Percentiles rank a stretch among this genome's conserved stretches.
Evolutionary conservation across 2,329 filamentous ascomycete genomes (phyloP).

Genomic region (Exophiala sp.): DNA sequence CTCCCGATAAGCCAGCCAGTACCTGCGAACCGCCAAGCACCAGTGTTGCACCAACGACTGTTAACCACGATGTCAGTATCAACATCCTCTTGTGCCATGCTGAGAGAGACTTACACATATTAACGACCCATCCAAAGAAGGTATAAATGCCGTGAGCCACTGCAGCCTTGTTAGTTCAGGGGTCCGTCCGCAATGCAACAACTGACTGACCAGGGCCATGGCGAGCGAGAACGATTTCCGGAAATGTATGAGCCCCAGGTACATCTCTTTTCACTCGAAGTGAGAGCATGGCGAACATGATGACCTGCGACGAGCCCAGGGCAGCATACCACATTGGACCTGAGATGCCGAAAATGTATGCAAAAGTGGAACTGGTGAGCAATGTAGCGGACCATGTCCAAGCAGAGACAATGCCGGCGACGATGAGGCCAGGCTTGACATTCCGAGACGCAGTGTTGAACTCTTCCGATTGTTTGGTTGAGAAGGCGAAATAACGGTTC

Average conservation of each 20-base stretch:
- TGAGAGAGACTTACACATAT: background rate
- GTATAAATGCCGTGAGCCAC: slow-evolving; percentile 2
- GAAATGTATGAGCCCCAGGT: slow-evolving; percentile 43
- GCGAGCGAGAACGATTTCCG: slow-evolving; percentile 40
- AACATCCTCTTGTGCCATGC: slow-evolving; percentile 3
- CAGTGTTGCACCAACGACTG: slow-evolving; percentile 24
- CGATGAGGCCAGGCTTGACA: slow-evolving; percentile 83
- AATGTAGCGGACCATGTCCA: slow-evolving; percentile 65
- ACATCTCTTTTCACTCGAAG: slow-evolving; percentile 43
- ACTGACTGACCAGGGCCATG: slow-evolving; percentile 31
- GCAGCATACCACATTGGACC: slow-evolving; percentile 45
- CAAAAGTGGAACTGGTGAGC: slow-evolving; percentile 71
- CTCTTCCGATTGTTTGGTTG: slow-evolving; percentile 85
- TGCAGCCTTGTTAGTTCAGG: background rate
- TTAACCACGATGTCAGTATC: slow-evolving; percentile 4
- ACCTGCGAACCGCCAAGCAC: slow-evolving; percentile 41
- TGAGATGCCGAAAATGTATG: slow-evolving; percentile 67
- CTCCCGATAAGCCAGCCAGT: slow-evolving; percentile 39
- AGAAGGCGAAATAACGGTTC: slow-evolving; percentile 12
- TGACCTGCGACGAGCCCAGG: slow-evolving; percentile 40
- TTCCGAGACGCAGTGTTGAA: slow-evolving; percentile 84
- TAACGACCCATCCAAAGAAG: background rate
- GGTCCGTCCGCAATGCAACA: background rate
- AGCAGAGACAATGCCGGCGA: slow-evolving; percentile 79
- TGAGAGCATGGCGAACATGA: slow-evolving; percentile 42